A percentile compares a stretch with the other conserved stretches of the same genome.
Conservation (phyloP, 306 rosid genomes). For the Senna tora region DNA sequence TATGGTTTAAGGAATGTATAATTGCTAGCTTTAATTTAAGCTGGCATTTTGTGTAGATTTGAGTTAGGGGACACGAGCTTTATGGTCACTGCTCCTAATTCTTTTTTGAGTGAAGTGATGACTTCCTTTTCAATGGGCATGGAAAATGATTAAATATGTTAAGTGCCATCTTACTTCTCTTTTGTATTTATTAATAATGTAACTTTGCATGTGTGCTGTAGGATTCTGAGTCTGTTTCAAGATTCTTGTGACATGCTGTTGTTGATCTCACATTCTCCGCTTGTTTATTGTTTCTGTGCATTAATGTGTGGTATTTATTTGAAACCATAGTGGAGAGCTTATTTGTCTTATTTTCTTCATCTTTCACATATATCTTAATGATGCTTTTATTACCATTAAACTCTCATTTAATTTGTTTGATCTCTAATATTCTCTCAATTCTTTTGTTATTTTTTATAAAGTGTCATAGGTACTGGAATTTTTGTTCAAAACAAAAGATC, state of each 20-base stretch:
- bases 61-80: slow-evolving; percentile 1
- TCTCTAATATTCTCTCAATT: background rate
- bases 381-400: background rate
- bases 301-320: background rate
- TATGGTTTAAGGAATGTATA: background rate
- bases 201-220: background rate
- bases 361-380: background rate
- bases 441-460: background rate
- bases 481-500: background rate
- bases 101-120: background rate
- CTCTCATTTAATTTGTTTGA: background rate
- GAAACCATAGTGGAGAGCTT: background rate
- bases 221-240: background rate
- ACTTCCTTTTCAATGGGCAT: slow-evolving; percentile 5
- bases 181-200: background rate
- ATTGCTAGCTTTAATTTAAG: background rate
- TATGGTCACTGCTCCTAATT: background rate
- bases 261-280: background rate
- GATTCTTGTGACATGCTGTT: background rate
- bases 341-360: background rate
- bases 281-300: background rate
- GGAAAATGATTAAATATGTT: background rate
- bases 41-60: background rate
- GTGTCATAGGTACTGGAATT: slow-evolving; percentile 9
- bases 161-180: background rate